Evolutionary conservation across 129 eudicot genomes (phyloP), one percentile per base, ranked within the genome.

Genomic region (Ambrosia trifida): DNA sequence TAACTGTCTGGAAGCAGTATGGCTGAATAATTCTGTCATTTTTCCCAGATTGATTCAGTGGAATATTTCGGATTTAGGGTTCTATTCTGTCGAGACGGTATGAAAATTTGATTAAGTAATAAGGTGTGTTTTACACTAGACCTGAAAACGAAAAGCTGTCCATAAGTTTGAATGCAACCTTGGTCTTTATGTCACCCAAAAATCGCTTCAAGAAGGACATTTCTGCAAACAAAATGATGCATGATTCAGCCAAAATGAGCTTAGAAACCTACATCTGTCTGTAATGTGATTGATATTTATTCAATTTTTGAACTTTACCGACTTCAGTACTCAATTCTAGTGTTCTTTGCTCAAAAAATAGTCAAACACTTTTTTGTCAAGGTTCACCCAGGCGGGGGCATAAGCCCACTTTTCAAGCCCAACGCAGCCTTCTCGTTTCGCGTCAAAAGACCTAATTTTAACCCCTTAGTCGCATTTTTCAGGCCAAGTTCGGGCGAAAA

Each of bases 21-120:
- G 50, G 76, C 87, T 76, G 76, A 82, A 81, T 75, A 86, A 19
- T 64, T 89, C 98, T 77, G 83, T 66, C 98, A 93, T 93, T 72
- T 79, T 78, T 16, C 33, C 7, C 67, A 73, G 75, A 69, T 70
- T 36, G 54, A 81, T 73, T 71, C 36, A 76, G 80, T 28, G 47
- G 74, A 31, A 44, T 54, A 11, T 75, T 76, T 66, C 20, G 60
- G 5, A 81, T 62, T 4, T 2, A 60, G 33, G 63, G 32, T 30
- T 69, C 6, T 19, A 65, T 54, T 24, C 28, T 24, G 28, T 24
- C 49, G 32, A 32, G 57, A 62, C 14, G 72, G 69, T 53, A 5
- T 11, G 30, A 24, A 28, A 17, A 65, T 61, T 12, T 43, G 67
- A 14, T 74, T 4, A 11, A 38, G 30, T 35, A 43, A 74, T 40